Percentiles rank a stretch among this genome's conserved stretches.
Conservation (phyloP, 2,329 filamentous ascomycete genomes). For the Fusarium incarnatum region DNA sequence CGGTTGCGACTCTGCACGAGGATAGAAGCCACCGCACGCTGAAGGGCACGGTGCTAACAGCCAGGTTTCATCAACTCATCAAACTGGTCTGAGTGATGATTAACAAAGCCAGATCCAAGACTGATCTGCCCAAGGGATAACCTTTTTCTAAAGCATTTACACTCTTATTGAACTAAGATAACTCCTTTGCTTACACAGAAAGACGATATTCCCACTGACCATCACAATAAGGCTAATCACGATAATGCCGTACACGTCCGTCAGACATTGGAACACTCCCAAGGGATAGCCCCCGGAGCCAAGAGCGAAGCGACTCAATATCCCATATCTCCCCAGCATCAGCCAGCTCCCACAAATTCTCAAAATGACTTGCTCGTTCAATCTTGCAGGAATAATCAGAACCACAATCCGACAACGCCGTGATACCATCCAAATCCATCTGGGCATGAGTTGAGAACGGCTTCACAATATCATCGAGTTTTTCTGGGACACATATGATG, state of each 20-base stretch:
- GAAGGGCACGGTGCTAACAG: no score
- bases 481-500: background rate
- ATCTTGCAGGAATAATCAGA: background rate
- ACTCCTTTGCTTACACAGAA: no score
- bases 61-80: no score
- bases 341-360: constrained; percentile 6
- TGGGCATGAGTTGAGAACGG: constrained; percentile 3
- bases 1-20: background rate
- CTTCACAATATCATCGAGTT: constrained; percentile 5
- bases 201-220: rapidly evolving
- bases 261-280: background rate
- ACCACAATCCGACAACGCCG: background rate
- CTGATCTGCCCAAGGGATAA: no score
- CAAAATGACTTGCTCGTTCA: background rate
- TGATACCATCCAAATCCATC: background rate
- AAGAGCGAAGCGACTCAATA: constrained; percentile 8
- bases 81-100: no score
- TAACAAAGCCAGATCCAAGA: no score
- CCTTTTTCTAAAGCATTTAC: no score
- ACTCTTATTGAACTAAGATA: no score
- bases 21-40: no score
- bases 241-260: background rate
- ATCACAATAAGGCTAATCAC: background rate
- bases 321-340: constrained; percentile 16
- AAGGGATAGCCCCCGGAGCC: constrained; percentile 2